These are phyloP conservation scores for Rugosomyces carneus DNA, from an alignment of 1,284 basidiomycete genomes.

Conservation along the genomic window DNA sequence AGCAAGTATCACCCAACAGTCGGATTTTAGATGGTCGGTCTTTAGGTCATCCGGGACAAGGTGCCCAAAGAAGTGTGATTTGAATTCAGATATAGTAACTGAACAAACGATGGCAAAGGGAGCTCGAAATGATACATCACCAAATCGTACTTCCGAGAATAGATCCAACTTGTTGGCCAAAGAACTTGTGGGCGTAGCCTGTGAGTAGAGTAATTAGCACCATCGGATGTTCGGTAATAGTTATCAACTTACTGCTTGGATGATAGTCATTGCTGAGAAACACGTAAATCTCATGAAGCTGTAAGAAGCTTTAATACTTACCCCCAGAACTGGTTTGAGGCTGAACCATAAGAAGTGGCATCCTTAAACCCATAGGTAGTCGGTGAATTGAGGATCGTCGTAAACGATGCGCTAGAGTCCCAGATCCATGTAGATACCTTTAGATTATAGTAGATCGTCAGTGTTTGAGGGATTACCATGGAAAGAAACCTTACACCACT, in stretches of 20 bases:
- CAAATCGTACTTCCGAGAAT: constrained; percentile 32
- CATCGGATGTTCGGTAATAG: neutral
- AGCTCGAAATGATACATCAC: too few species aligned
- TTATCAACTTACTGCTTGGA: constrained; percentile 33
- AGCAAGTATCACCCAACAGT: too few species aligned
- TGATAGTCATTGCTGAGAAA: constrained; percentile 39
- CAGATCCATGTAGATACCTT: constrained; percentile 46
- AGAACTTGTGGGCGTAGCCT: constrained; percentile 34
- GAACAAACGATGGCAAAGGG: neutral
- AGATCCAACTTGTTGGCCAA: constrained; percentile 30
- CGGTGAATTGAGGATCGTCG: constrained; percentile 41
- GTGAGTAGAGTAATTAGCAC: neutral
- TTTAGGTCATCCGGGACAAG: too few species aligned
- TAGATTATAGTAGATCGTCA: neutral
- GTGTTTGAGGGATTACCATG: neutral
- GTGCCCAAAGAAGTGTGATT: too few species aligned
- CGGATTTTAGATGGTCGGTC: too few species aligned
- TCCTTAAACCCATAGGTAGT: constrained; percentile 48
- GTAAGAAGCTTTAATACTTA: constrained; percentile 21
- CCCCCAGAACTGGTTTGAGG: constrained; percentile 51
- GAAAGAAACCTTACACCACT: constrained; percentile 31
- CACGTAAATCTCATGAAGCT: neutral
- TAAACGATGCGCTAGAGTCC: constrained; percentile 50
- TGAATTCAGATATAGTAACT: too few species aligned
- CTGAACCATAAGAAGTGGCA: constrained; percentile 40